Evolutionary conservation across 345 rosid species (phyloP).

Genomic region (Rubroshorea leprosula): DNA sequence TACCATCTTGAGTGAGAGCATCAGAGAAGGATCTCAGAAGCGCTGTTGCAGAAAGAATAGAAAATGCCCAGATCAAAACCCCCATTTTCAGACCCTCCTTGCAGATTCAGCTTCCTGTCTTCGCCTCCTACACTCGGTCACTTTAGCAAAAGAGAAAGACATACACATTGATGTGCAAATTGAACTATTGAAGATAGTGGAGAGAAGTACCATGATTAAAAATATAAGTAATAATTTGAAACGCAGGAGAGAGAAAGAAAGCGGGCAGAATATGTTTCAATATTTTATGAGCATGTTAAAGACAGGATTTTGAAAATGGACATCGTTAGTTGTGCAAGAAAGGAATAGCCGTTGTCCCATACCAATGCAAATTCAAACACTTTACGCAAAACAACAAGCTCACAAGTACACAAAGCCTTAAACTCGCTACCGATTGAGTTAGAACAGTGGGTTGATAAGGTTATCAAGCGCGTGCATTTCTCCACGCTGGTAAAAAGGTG

Average conservation of each 20-base stretch:
- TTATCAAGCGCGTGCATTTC: too few relatives aligned
- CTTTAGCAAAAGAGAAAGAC: not conserved
- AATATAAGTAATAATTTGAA: conserved; percentile 31
- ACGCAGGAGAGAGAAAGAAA: conserved; percentile 17
- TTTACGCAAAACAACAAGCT: conserved; percentile 4
- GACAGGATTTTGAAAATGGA: conserved; percentile 23
- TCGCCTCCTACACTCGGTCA: too few relatives aligned
- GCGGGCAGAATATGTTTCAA: not conserved
- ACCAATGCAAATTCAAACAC: conserved; percentile 25
- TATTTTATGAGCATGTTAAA: conserved; percentile 18
- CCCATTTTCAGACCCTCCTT: conserved; percentile 23
- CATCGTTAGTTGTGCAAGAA: conserved; percentile 39
- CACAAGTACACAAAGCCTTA: not conserved
- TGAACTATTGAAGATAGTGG: conserved; percentile 10
- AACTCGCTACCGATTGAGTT: conserved; percentile 9
- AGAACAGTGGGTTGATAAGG: too few relatives aligned
- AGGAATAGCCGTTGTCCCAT: conserved; percentile 48
- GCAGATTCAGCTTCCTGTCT: conserved; percentile 1
- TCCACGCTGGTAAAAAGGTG: too few relatives aligned
- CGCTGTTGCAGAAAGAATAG: conserved; percentile 29
- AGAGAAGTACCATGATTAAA: conserved; percentile 11
- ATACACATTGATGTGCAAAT: not conserved
- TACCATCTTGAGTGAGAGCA: conserved; percentile 67
- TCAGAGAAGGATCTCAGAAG: conserved; percentile 30
- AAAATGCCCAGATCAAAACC: conserved; percentile 23